Evolutionary conservation across 2,329 filamentous ascomycete genomes (phyloP), one percentile per base, ranked within the genome.

Genomic region (Penicillium fuscoglaucum): DNA sequence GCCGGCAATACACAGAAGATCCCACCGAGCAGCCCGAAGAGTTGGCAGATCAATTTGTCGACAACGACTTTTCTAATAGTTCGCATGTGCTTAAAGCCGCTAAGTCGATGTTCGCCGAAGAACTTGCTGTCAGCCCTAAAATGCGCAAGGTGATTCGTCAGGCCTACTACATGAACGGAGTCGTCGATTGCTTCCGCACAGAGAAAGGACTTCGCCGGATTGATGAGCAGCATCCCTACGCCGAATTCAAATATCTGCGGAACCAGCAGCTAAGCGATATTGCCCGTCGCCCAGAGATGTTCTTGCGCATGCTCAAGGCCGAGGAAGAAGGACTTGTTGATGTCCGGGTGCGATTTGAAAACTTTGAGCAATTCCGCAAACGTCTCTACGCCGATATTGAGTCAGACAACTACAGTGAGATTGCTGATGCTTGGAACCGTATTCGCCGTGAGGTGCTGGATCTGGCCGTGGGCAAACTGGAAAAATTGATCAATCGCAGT

Each of bases 211-310:
- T 97, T 53, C 90, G 90, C 57, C 90, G 91, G 70, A 98, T 99
- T 66, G 93, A 96, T 67, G 93, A 98, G 61, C 87, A 95, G 26
- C 93, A 98, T 70, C 91, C 92, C 0, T 98, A 96, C 75, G 98
- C 98, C 72, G 95, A 98, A 75, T 91, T 99, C 80, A 96, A 99
- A 76, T 99, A 99, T 68, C 82, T 99, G 21, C 87, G 91, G 63
- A 92, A 95, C 68, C 93, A 97, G 75, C 90, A 90, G 8, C 89
- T 97, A 61, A 80, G 82, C 43, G 90, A 95, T 65, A 84, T 98
- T 59, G 89, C 91, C 3, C 86, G 87, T 52, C 87, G 90, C 53
- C 95, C 95, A 1, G 93, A 97, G 64, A 81, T 96, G 28, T 99
- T 95, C 73, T 79, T 99, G 56, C 93, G 96, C 77, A 99, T 99